These are phyloP conservation scores for Candida oleophila DNA, from an alignment of 805 yeast genomes.

Conservation along the genomic window DNA sequence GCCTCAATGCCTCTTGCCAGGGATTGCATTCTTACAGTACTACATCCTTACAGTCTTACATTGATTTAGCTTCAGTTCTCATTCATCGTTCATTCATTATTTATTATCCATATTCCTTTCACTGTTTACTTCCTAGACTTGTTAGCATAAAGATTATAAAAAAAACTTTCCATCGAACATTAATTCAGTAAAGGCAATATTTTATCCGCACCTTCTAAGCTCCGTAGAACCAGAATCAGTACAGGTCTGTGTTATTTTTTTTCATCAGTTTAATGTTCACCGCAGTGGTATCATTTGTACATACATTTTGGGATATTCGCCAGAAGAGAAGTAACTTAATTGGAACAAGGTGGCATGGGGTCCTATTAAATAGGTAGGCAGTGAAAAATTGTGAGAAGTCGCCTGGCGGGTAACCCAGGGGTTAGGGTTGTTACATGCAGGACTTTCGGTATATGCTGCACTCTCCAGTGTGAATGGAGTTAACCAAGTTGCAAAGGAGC, in stretches of 20 bases:
- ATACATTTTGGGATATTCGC: background rate
- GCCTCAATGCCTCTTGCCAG: no score
- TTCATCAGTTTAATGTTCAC: conserved; percentile 33
- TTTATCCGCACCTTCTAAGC: conserved; percentile 29
- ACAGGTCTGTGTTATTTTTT: conserved; percentile 58
- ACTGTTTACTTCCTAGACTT: background rate
- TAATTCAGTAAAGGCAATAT: conserved; percentile 26
- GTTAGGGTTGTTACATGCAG: background rate
- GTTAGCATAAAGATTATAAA: background rate
- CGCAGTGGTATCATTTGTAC: background rate
- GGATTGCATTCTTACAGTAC: no score
- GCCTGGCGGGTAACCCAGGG: background rate
- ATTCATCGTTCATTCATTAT: background rate
- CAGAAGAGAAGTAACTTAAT: background rate
- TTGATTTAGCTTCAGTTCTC: no score
- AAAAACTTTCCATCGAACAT: background rate
- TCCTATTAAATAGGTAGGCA: background rate
- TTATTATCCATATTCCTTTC: background rate
- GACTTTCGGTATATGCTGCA: no score
- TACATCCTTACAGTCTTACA: no score
- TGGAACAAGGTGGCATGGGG: background rate
- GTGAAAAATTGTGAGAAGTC: background rate
- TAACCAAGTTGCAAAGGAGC: no score
- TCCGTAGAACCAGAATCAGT: conserved; percentile 34
- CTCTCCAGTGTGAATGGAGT: no score